Conservation (phyloP, 2,329 filamentous ascomycete genomes). For the Fusarium circinatum region DNA sequence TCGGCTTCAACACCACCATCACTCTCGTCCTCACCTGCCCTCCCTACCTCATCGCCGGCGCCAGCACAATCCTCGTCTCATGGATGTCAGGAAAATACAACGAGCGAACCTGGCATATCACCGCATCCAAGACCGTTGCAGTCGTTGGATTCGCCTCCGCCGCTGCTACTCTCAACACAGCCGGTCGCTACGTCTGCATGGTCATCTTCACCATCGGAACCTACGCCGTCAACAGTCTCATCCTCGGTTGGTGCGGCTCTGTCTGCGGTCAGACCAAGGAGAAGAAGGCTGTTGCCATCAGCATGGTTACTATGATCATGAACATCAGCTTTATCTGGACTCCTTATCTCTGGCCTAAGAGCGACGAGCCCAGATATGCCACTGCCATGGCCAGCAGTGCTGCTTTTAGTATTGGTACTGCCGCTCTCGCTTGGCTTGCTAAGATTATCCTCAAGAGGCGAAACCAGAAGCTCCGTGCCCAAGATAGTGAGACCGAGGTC, state of each 20-base stretch:
- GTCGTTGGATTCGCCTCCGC: constrained; percentile 43
- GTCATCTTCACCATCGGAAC: constrained; percentile 54
- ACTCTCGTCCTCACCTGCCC: constrained; percentile 51
- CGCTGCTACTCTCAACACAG: constrained; percentile 40
- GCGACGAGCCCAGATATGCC: constrained; percentile 38
- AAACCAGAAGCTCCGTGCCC: constrained; percentile 49
- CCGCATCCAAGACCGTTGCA: constrained; percentile 53
- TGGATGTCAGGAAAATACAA: constrained; percentile 58
- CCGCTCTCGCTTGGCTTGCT: constrained; percentile 53
- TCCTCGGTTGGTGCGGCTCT: constrained; percentile 56
- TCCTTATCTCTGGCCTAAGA: constrained; percentile 40
- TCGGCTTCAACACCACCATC: constrained; percentile 44
- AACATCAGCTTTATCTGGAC: constrained; percentile 45
- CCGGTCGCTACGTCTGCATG: constrained; percentile 46
- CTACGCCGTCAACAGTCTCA: constrained; percentile 57
- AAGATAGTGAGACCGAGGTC: constrained; percentile 40
- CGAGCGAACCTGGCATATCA: constrained; percentile 61
- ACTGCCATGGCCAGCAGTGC: constrained; percentile 39
- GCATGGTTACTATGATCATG: constrained; percentile 45
- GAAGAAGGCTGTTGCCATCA: constrained; percentile 59
- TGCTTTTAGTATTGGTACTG: constrained; percentile 49
- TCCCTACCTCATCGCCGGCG: constrained; percentile 56
- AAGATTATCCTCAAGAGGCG: constrained; percentile 48
- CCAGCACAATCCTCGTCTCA: constrained; percentile 36
- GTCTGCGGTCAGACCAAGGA: constrained; percentile 59